Base-by-base conservation (phyloP, 352 stramenopile genomes). In the Thraustochytrium sp. region DNA sequence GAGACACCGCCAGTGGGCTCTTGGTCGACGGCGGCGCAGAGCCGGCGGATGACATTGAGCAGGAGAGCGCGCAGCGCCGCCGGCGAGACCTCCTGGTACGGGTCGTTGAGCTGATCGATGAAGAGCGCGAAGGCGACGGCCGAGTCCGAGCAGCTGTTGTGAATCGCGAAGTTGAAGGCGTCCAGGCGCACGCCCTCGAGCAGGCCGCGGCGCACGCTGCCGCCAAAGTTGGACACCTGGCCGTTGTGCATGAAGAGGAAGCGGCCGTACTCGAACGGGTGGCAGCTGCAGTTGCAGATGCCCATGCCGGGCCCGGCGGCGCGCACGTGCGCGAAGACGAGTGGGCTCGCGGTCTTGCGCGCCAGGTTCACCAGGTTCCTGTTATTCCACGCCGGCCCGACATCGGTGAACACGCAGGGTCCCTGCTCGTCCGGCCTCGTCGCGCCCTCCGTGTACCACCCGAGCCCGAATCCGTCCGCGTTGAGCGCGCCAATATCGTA, bases 161-260 rank as follows among this genome's bases (percentile, higher is more conserved):
- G 85, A 26, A 85, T 56, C 0, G 80, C 78, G 26, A 44, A 56
- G 36, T 86, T 48, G 68, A 87, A 90, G 18, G 86, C 87, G 53
- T 84, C 85, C 46, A 89, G 85, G 40, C 68, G 84, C 0, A 90
- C 51, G 16, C 82, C 36, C 2, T 55, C 68, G 51, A 91, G 29
- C 8, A 91, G 49, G n/a, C 53, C 44, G 29, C 87, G 86, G 31
- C 87, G 86, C 48, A 91, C 85, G 21, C 80, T 82, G 48, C 73
- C 31, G 36, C 59, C 59, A 53, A 90, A 91, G 44, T 77, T 73
- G 9, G 68, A 37, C 37, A 91, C 85, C 38, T 85, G 82, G 49
- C 88, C 88, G 75, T 91, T 91, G 85, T 91, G 88, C 86, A 88
- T 89, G 84, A 89, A 91, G n/a, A 90, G 80, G 40, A 89, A 89